Conservation (phyloP, 31 red algal genomes). For the Porphyra umbilicalis region DNA sequence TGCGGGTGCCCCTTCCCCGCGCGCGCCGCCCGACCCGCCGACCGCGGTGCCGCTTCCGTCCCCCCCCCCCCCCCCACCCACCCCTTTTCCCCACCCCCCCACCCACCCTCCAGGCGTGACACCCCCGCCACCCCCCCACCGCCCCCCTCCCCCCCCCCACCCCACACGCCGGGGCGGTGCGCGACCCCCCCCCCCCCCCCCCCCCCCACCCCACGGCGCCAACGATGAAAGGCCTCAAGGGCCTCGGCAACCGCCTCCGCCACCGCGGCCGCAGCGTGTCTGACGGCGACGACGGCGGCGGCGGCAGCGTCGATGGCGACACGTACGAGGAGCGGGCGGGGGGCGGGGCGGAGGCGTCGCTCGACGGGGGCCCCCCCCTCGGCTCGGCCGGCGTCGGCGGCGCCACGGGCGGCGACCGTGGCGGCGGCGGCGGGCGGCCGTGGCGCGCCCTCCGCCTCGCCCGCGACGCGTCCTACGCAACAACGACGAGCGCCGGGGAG, state of each 20-base stretch:
- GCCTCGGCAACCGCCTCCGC: not conserved
- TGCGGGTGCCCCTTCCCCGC: no score
- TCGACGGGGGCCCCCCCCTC: not conserved
- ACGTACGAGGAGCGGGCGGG: not conserved
- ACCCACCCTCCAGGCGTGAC: no score
- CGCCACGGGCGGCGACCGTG: no score
- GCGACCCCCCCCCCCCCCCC: not conserved
- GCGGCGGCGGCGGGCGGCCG: not conserved
- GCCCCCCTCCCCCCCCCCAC: no score
- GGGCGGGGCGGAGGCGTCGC: not conserved
- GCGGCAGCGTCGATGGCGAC: not conserved
- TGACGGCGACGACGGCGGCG: not conserved
- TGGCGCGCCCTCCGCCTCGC: not conserved
- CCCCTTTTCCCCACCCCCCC: not conserved
- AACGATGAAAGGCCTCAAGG: not conserved
- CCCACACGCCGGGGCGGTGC: no score
- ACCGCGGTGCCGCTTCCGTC: no score
- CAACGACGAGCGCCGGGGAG: not conserved
- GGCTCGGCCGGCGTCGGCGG: no score
- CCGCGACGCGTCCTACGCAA: not conserved
- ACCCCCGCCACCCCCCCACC: no score
- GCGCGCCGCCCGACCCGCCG: no score
- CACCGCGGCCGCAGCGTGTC: not conserved
- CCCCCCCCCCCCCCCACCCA: no score
- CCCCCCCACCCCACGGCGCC: not conserved